Evolutionary conservation across 495 filamentous ascomycete genomes (phyloP), one percentile per base, ranked within the genome.

Genomic region (Aspergillus funiculosus): DNA sequence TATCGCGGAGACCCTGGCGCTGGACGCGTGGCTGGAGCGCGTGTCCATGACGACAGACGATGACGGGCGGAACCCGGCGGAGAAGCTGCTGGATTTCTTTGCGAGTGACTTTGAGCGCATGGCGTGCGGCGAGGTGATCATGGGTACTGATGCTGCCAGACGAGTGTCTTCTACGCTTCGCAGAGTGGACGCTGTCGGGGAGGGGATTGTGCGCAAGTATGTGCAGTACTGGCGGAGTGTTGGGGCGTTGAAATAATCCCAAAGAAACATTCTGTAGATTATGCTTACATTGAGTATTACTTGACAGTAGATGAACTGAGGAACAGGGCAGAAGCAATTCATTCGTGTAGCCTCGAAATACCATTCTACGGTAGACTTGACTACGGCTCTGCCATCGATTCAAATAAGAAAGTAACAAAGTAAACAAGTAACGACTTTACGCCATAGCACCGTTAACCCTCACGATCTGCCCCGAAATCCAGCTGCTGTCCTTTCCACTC

Each of bases 381-480:
- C n/a, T n/a, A n/a, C n/a, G n/a, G n/a, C n/a, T n/a, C n/a, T n/a
- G n/a, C n/a, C n/a, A n/a, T n/a, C n/a, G n/a, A n/a, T n/a, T n/a
- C n/a, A n/a, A n/a, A n/a, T n/a, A n/a, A n/a, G n/a, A n/a, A n/a
- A n/a, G n/a, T n/a, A n/a, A n/a, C n/a, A n/a, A n/a, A n/a, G n/a
- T n/a, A n/a, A n/a, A n/a, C n/a, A n/a, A n/a, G n/a, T n/a, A n/a
- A n/a, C n/a, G n/a, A 35, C 9, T 35, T 14, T 35, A 18, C 24
- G 52, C 47, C 57, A 55, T 68, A 19, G 17, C 79, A 5, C 81
- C 80, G 69, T 85, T 85, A 6, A 73, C 75, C 43, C 70, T 63
- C n/a, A 83, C 19, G 14, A 76, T 56, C 63, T 86, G 81, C n/a
- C 84, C 83, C 19, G 74, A 76, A 22, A 87, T 69, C 82, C 82